A percentile compares a stretch with the other conserved stretches of the same genome.
Conservation (phyloP, 768 basidiomycete species). For the Mycena venus region DNA sequence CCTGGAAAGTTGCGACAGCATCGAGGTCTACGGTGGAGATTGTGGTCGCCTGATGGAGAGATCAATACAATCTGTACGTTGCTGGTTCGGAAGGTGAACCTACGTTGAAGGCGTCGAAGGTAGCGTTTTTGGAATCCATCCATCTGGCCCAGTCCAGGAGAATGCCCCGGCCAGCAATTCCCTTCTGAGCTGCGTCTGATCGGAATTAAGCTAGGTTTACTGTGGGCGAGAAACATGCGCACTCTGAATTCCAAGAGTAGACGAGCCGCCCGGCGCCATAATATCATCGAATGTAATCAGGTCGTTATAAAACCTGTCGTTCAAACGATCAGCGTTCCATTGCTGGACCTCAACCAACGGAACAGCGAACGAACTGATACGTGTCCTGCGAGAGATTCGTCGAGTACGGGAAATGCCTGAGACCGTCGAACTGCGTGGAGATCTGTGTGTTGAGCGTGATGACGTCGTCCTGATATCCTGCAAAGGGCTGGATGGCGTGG, state of each 20-base stretch:
- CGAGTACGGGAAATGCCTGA: slow-evolving; percentile 29
- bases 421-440: slow-evolving; percentile 23
- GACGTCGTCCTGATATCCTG: slow-evolving; percentile 27
- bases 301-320: slow-evolving; percentile 28
- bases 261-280: background rate
- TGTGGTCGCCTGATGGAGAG: background rate
- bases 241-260: slow-evolving; percentile 29
- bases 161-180: slow-evolving; percentile 2
- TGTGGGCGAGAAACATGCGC: background rate
- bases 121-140: slow-evolving; percentile 25
- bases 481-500: slow-evolving; percentile 6
- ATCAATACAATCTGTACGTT: no score
- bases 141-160: slow-evolving; percentile 26
- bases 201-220: background rate
- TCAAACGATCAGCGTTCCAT: background rate
- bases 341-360: fast-evolving
- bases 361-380: slow-evolving; percentile 11
- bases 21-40: slow-evolving; percentile 19
- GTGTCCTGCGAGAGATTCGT: background rate
- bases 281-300: slow-evolving; percentile 24
- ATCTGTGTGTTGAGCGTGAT: slow-evolving; percentile 30
- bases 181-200: slow-evolving; percentile 20
- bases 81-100: no score
- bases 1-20: slow-evolving; percentile 24
- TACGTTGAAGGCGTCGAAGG: slow-evolving; percentile 17